These are phyloP conservation scores for Zygoascus bituminiphila DNA, from an alignment of 805 yeast species.

Conservation along the genomic window DNA sequence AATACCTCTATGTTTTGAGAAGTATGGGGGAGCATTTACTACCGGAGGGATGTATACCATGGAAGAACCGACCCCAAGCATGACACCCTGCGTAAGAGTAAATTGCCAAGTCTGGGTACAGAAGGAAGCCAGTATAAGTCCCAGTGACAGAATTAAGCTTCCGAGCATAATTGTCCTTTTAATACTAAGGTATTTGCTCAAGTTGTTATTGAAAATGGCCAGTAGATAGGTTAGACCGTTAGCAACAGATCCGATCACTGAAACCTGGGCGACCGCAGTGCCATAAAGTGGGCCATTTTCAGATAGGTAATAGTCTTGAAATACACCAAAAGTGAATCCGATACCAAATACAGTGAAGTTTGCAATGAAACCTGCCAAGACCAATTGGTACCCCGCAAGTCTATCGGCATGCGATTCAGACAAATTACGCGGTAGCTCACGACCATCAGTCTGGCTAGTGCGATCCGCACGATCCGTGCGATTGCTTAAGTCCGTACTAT, in stretches of 20 bases:
- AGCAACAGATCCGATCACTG: conserved; percentile 18
- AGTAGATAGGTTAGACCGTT: conserved; percentile 13
- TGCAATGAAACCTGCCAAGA: conserved; percentile 14
- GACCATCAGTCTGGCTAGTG: no score
- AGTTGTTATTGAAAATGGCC: conserved; percentile 6
- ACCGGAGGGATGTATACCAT: conserved; percentile 17
- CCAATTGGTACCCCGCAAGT: background rate
- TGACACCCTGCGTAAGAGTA: conserved; percentile 15
- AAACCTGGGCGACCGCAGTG: conserved; percentile 7
- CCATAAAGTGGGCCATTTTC: conserved; percentile 13
- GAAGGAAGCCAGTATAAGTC: conserved; percentile 12
- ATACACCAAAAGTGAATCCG: conserved; percentile 19
- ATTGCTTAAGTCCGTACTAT: no score
- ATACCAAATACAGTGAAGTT: conserved; percentile 18
- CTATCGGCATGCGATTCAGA: no score
- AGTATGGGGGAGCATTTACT: conserved; percentile 19
- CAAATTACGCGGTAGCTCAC: no score
- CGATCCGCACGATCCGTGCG: no score
- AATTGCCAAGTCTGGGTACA: conserved; percentile 14
- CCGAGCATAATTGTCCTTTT: conserved; percentile 12
- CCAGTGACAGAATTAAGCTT: conserved; percentile 8
- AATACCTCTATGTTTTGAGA: conserved; percentile 17
- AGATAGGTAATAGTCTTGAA: conserved; percentile 16
- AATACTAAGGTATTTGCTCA: conserved; percentile 1
- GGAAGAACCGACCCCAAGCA: conserved; percentile 16